Base-by-base conservation (phyloP, 2,329 filamentous ascomycete species). In the Boeremia exigua region DNA sequence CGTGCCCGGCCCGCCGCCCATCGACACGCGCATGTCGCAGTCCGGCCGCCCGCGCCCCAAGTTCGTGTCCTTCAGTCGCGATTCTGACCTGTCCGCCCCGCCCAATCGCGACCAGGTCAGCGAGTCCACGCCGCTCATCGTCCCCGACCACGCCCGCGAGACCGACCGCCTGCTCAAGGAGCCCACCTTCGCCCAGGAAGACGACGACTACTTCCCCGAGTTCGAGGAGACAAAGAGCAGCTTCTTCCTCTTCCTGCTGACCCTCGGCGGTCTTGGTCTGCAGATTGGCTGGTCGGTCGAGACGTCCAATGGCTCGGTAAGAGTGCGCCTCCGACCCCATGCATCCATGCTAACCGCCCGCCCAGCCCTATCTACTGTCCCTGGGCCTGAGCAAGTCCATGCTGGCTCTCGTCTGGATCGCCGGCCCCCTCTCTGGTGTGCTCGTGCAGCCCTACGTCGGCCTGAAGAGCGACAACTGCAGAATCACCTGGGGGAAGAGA, bases 221-320 rank as follows among this genome's bases (percentile, higher is more conserved):
- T 75, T 78, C 14, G 80, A 92, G 67, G 81, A 84, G 57, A 88
- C 89, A 23, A 96, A 93, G 81, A 93, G 90, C 75, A 80, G 88
- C 40, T 92, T 88, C 87, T 96, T 96, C 75, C 81, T 98, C 67
- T 85, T 96, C 63, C 80, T 96, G 59, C 79, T 98, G 75, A 96
- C 94, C 6, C 81, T 97, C 59, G 88, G 90, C 71, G 90, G 96
- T 64, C 91, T 91, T 57, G 94, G 86, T 23, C 80, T 98, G 59
- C 94, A 98, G 78, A 90, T 98, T 65, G 92, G 94, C 27, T 98
- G 94, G 94, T 93, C 93, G 1, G 92, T 96, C 37, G 94, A 98
- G 76, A 82, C 96, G 37, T 96, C 92, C 49, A 94, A 96, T 79
- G 93, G 93, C 66, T 96, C 94, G 48, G 83, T 85, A 73, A 69